Conservation (phyloP, 345 rosid genomes). For the Geranium rotundifolium region DNA sequence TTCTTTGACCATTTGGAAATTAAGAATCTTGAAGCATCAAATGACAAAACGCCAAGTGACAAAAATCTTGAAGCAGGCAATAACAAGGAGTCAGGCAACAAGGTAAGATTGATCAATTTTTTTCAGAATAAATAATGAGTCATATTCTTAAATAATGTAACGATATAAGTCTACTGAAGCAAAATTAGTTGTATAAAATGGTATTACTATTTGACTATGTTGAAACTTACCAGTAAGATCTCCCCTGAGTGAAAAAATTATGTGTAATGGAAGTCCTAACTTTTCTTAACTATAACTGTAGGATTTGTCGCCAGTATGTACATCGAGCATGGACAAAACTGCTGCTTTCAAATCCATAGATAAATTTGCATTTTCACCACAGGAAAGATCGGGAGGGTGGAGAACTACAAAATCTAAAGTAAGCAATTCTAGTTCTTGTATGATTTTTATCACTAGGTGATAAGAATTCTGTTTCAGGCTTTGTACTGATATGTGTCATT, state of each 20-base stretch:
- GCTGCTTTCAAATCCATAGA: conserved; percentile 37
- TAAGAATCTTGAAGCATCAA: conserved; percentile 19
- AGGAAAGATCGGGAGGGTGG: conserved; percentile 50
- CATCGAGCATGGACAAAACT: conserved; percentile 19
- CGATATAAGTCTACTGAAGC: too few relatives aligned
- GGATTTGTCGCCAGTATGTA: conserved; percentile 17
- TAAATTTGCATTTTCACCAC: conserved; percentile 46
- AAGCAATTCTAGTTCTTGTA: conserved; percentile 2
- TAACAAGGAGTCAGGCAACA: conserved; percentile 21
- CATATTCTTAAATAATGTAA: too few relatives aligned
- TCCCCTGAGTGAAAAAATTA: neutral
- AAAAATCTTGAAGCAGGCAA: neutral
- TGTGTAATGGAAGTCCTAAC: neutral
- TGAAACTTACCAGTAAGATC: neutral
- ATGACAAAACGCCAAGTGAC: conserved; percentile 11
- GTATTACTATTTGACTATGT: neutral
- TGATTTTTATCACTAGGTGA: neutral
- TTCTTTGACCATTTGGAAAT: conserved; percentile 39
- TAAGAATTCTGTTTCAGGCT: neutral
- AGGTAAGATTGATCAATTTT: neutral
- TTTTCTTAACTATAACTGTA: conserved; percentile 9
- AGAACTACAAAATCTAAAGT: conserved; percentile 80
- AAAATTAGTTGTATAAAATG: too few relatives aligned
- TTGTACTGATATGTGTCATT: conserved; percentile 1
- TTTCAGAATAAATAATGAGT: too few relatives aligned